These are phyloP conservation scores for Leccinum rimulosum DNA, from an alignment of 768 basidiomycete genomes.

Conservation along the genomic window DNA sequence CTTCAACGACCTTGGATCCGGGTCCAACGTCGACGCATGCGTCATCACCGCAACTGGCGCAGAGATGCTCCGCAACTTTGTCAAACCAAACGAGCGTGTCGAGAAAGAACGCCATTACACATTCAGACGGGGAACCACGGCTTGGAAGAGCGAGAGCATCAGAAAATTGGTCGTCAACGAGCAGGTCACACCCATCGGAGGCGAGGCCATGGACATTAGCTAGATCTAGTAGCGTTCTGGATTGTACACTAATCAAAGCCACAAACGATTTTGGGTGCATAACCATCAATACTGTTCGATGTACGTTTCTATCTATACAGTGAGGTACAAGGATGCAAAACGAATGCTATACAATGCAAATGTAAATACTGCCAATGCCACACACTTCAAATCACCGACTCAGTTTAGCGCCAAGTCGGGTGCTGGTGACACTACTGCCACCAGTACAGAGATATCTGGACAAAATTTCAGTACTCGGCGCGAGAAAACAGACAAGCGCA, in stretches of 20 bases:
- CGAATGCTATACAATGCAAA: slow-evolving; percentile 25
- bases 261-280: slow-evolving; percentile 5
- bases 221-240: slow-evolving; percentile 31
- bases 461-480: slow-evolving; percentile 1
- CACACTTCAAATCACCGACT: neutral
- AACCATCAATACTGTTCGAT: slow-evolving; percentile 11
- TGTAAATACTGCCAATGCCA: slow-evolving; percentile 14
- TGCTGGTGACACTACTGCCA: slow-evolving; percentile 59
- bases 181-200: slow-evolving; percentile 51
- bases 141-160: slow-evolving; percentile 80
- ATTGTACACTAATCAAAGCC: slow-evolving; percentile 6
- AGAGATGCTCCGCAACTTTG: slow-evolving; percentile 92
- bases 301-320: slow-evolving; percentile 28
- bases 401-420: slow-evolving; percentile 22
- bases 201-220: slow-evolving; percentile 82
- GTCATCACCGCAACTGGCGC: slow-evolving; percentile 85
- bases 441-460: slow-evolving; percentile 63
- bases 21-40: slow-evolving; percentile 97
- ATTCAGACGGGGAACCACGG: slow-evolving; percentile 87
- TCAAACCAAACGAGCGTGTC: slow-evolving; percentile 85
- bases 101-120: slow-evolving; percentile 67
- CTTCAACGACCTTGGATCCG: slow-evolving; percentile 98
- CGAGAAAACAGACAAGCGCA: neutral
- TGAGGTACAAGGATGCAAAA: slow-evolving; percentile 18
- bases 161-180: slow-evolving; percentile 72